These are phyloP conservation scores for Penicillium verrucosum DNA, from an alignment of 2,329 filamentous ascomycete species.

Conservation along the genomic window DNA sequence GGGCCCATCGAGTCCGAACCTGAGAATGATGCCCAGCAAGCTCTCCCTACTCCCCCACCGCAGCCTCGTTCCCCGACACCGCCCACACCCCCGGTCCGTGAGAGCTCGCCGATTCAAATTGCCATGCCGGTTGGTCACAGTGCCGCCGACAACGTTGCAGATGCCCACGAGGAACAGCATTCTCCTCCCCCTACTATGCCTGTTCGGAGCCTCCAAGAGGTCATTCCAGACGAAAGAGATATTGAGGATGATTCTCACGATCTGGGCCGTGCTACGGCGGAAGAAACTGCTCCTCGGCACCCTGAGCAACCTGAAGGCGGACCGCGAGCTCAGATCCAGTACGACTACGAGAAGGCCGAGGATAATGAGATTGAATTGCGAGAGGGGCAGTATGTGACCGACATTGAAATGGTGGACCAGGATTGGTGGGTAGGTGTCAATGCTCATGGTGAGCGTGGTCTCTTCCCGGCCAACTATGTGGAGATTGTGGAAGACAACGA, in stretches of 20 bases:
- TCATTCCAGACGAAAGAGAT: conserved; percentile 62
- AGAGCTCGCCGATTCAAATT: conserved; percentile 75
- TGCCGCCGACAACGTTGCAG: conserved; percentile 43
- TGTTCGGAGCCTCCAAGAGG: conserved; percentile 59
- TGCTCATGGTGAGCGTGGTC: conserved; percentile 72
- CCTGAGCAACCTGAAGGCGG: conserved; percentile 49
- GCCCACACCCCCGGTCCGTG: conserved; percentile 49
- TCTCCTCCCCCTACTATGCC: conserved; percentile 53
- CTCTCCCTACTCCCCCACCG: conserved; percentile 39
- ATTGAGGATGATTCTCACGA: conserved; percentile 62
- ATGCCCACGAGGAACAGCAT: conserved; percentile 43
- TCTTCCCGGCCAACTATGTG: conserved; percentile 98
- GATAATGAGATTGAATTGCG: conserved; percentile 91
- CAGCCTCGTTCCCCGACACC: conserved; percentile 50
- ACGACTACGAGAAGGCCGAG: conserved; percentile 96
- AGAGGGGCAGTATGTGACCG: conserved; percentile 82
- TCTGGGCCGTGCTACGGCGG: conserved; percentile 57
- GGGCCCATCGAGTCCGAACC: conserved; percentile 54
- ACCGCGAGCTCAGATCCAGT: conserved; percentile 75
- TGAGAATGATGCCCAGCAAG: conserved; percentile 33
- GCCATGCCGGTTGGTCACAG: conserved; percentile 78
- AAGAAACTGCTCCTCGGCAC: conserved; percentile 46
- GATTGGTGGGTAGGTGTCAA: conserved; percentile 99
- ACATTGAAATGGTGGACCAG: conserved; percentile 96
- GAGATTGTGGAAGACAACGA: conserved; percentile 68